Base-by-base conservation (phyloP, 2,329 filamentous ascomycete genomes). In the Aulographum hederae region DNA sequence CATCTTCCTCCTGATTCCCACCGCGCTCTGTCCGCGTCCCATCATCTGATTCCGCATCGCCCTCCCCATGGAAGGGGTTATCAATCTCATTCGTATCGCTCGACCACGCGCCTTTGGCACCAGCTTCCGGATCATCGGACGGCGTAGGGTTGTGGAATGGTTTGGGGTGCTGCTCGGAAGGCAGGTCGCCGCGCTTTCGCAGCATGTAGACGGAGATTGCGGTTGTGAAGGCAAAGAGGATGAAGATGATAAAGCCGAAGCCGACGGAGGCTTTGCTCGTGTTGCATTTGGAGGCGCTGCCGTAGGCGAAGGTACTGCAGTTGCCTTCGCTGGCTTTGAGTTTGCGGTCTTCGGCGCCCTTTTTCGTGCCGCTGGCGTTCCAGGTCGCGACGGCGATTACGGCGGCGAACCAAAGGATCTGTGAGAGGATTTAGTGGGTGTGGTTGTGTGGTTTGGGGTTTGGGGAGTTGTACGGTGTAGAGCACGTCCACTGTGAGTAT, bases 401-500 rank as follows among this genome's bases (percentile, higher is more conserved):
- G 4, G 68, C 68, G 4, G 58, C 57, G 43, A 73, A 67, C 69
- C 69, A 74, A 25, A 73, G 46, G 6, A 73, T 45, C n/a, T n/a
- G n/a, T n/a, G n/a, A n/a, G n/a, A n/a, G n/a, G n/a, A n/a, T n/a
- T n/a, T n/a, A n/a, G n/a, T n/a, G n/a, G n/a, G n/a, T n/a, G n/a
- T n/a, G n/a, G n/a, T n/a, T n/a, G n/a, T n/a, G n/a, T n/a, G n/a
- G n/a, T n/a, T n/a, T n/a, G n/a, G n/a, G n/a, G n/a, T n/a, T n/a
- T n/a, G n/a, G n/a, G n/a, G n/a, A n/a, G n/a, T n/a, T n/a, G n/a
- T n/a, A n/a, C n/a, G 4, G 58, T 47, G 42, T 60, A 69, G 16
- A 71, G 42, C 10, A 57, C 47, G 41, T 74, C 69, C 34, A 73
- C 46, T 3, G 56, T 51, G 6, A 65, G 61, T 43, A 71, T 70